Base-by-base conservation (phyloP, 306 rosid species). In the Morella rubra region DNA sequence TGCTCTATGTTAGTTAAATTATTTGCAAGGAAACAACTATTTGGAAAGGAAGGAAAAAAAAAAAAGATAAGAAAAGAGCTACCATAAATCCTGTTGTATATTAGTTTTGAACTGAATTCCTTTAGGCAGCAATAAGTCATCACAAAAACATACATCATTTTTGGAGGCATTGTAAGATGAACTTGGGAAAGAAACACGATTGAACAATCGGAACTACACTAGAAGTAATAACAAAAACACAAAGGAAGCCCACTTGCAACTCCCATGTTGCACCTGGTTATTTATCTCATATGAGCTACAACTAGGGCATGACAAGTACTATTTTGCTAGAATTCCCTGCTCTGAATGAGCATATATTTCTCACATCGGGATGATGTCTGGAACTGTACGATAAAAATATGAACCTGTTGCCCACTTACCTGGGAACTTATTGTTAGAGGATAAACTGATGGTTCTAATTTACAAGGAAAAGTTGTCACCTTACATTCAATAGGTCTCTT, bases 171-270 rank as follows among this genome's bases (percentile, higher is more conserved):
- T 44, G 5, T 61, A 32, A 37, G 18, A 55, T 42, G 44, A 15
- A 67, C 68, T 37, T 45, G 51, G 44, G 41, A 42, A 49, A 54
- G 55, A 49, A 69, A 69, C 41, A 14, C 44, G 66, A 5, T 49
- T 49, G 27, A 73, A 16, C 37, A 9, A 24, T 50, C 44, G 53
- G 42, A 32, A 32, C 37, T 44, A 10, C 68, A 5, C 5, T 44
- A 5, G n/a, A 37, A 49, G 47, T 32, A 7, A 44, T 81, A 42
- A 53, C 32, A 19, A 61, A 27, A 27, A 18, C 19, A 27, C 3
- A 1, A 32, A 37, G 45, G 69, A 62, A 58, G 5, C 27, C 64
- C 53, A 14, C 66, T 41, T 71, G 50, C 49, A 76, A 81, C 27
- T 18, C 59, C 69, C 22, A 65, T 76, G 27, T 37, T 65, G 32